Evolutionary conservation across 441 rosid genomes (phyloP).

Genomic region (Mallotus repandus): DNA sequence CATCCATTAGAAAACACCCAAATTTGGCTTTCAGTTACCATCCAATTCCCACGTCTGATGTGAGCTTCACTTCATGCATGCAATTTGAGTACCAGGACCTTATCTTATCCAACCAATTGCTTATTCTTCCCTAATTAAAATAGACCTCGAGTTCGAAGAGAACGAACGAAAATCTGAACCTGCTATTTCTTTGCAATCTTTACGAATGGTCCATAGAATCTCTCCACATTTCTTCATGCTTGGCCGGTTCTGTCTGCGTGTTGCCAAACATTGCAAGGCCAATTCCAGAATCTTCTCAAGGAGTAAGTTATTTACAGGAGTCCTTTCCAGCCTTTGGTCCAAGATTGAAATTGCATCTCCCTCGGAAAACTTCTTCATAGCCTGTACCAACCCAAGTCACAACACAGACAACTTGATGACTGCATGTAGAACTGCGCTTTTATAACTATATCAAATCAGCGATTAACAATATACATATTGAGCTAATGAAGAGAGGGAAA

Average conservation of each 20-base stretch:
- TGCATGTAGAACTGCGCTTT: neutral
- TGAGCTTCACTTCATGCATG: neutral
- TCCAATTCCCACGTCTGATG: neutral
- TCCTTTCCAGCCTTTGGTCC: conserved; percentile 70
- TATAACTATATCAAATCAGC: neutral
- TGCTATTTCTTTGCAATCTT: conserved; percentile 62
- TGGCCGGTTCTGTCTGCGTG: conserved; percentile 68
- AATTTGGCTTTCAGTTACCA: neutral
- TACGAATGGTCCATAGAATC: conserved; percentile 83
- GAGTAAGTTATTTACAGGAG: conserved; percentile 46
- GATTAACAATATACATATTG: neutral
- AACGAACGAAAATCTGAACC: conserved; percentile 33
- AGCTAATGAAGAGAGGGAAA: conserved; percentile 8
- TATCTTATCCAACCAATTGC: neutral
- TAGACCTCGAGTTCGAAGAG: conserved; percentile 39
- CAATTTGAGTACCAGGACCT: neutral
- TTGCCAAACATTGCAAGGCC: conserved; percentile 75
- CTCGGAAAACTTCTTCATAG: conserved; percentile 59
- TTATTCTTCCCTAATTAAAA: conserved; percentile 27
- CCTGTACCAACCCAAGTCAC: conserved; percentile 48
- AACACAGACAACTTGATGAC: neutral
- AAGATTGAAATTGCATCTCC: conserved; percentile 58
- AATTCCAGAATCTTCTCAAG: conserved; percentile 74
- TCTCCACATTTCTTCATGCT: conserved; percentile 82
- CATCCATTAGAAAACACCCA: neutral